A percentile compares a stretch with the other conserved stretches of the same genome.
These are phyloP conservation scores for Periconia sp. DNA, from an alignment of 2,329 filamentous ascomycete species.

Conservation along the genomic window DNA sequence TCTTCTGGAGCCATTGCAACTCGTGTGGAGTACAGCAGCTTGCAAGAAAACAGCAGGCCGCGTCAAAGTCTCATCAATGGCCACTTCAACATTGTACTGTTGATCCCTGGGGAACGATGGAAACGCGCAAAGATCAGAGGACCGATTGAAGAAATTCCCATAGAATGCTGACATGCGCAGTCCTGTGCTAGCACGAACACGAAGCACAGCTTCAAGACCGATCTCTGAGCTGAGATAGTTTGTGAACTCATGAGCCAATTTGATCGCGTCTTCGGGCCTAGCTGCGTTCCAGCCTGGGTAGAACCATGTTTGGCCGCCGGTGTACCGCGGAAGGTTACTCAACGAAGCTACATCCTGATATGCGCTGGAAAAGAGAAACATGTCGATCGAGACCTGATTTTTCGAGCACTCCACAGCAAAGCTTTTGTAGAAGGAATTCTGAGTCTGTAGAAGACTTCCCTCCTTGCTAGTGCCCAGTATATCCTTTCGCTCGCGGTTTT, in stretches of 20 bases:
- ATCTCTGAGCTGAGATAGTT: slow-evolving; percentile 97
- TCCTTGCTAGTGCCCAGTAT: slow-evolving; percentile 93
- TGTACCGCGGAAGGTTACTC: slow-evolving; percentile 93
- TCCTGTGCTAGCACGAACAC: slow-evolving; percentile 92
- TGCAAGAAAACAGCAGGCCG: slow-evolving; percentile 84
- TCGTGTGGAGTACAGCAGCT: slow-evolving; percentile 93
- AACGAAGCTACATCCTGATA: slow-evolving; percentile 95
- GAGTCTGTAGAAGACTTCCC: slow-evolving; percentile 81
- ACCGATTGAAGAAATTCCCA: slow-evolving; percentile 99
- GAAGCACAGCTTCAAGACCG: slow-evolving; percentile 90
- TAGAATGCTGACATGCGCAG: slow-evolving; percentile 98
- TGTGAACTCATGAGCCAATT: slow-evolving; percentile 95
- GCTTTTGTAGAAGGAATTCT: slow-evolving; percentile 97
- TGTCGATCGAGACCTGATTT: slow-evolving; percentile 86
- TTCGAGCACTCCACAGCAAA: slow-evolving; percentile 99
- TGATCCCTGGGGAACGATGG: slow-evolving; percentile 97
- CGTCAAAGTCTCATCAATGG: slow-evolving; percentile 90
- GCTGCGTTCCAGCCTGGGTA: slow-evolving; percentile 98
- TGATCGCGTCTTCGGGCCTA: slow-evolving; percentile 91
- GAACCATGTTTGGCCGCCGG: slow-evolving; percentile 96
- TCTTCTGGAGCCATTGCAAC: slow-evolving; percentile 92
- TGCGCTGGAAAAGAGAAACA: slow-evolving; percentile 40
- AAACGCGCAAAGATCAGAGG: slow-evolving; percentile 96
- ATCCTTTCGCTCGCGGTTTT: slow-evolving; percentile 95
- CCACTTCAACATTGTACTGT: slow-evolving; percentile 96